These are phyloP conservation scores for Durio zibethinus DNA, from an alignment of 345 rosid species.

Conservation along the genomic window DNA sequence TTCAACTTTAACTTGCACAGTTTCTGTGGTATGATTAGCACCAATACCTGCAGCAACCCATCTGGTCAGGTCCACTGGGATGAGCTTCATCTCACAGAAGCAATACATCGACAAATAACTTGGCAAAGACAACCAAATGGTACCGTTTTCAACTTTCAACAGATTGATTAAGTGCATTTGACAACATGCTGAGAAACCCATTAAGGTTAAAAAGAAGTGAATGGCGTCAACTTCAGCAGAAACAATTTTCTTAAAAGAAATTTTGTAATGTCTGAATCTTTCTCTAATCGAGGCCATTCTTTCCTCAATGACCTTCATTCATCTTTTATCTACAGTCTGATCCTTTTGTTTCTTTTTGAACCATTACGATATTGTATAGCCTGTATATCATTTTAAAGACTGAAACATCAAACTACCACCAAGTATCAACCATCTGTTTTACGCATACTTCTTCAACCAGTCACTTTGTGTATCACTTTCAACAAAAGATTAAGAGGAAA, in stretches of 20 bases:
- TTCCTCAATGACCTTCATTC: background rate
- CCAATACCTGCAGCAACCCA: constrained; percentile 30
- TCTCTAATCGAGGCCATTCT: background rate
- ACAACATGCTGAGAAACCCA: background rate
- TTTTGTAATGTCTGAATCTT: background rate
- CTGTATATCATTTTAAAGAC: background rate
- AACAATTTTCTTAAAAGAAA: background rate
- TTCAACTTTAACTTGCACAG: constrained; percentile 27
- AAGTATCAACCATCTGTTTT: background rate
- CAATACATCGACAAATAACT: constrained; percentile 24
- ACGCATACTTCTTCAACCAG: background rate
- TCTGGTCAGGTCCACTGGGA: constrained; percentile 33
- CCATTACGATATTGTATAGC: background rate
- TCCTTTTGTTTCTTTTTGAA: background rate
- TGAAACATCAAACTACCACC: background rate
- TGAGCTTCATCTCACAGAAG: constrained; percentile 47
- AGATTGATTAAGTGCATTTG: background rate
- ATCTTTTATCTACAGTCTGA: background rate
- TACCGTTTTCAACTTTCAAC: background rate
- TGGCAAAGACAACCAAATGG: background rate
- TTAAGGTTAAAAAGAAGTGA: background rate
- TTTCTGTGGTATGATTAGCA: constrained; percentile 31
- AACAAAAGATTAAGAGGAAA: background rate
- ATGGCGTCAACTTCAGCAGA: background rate
- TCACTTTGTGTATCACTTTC: background rate